Conservation (phyloP, 139 green algal species). For the Trebouxia sp. region DNA sequence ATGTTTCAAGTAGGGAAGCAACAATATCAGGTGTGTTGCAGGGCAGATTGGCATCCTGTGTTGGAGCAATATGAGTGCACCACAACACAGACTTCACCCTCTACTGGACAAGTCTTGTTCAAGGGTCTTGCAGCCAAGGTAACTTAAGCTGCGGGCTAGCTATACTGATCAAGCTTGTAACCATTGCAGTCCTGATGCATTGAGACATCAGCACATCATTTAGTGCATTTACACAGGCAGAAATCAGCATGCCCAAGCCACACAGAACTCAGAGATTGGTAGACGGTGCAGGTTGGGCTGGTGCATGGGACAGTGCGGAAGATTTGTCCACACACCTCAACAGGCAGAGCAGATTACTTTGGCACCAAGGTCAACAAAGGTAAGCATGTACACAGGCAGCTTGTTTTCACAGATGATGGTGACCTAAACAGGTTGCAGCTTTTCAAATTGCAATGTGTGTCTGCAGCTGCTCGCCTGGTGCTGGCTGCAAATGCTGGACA, state of each 20-base stretch:
- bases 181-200: too few relatives aligned
- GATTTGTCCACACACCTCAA: slow-evolving; percentile 16
- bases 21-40: too few relatives aligned
- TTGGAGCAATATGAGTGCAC: slow-evolving; percentile 10
- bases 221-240: not conserved
- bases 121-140: slow-evolving; percentile 10
- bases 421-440: too few relatives aligned
- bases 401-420: too few relatives aligned
- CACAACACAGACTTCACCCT: not conserved
- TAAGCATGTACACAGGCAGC: too few relatives aligned
- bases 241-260: too few relatives aligned
- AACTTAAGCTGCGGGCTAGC: not conserved
- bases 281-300: not conserved
- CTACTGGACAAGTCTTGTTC: not conserved
- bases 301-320: not conserved
- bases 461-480: slow-evolving; percentile 9
- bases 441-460: too few relatives aligned
- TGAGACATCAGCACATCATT: too few relatives aligned
- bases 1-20: too few relatives aligned
- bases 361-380: not conserved
- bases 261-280: not conserved
- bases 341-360: slow-evolving; percentile 27
- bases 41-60: not conserved
- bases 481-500: slow-evolving; percentile 1
- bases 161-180: too few relatives aligned